Percentiles rank a stretch among this genome's conserved stretches.
Evolutionary conservation across 169 alveolate species (phyloP).

Genomic region (Eimeria tenella): DNA sequence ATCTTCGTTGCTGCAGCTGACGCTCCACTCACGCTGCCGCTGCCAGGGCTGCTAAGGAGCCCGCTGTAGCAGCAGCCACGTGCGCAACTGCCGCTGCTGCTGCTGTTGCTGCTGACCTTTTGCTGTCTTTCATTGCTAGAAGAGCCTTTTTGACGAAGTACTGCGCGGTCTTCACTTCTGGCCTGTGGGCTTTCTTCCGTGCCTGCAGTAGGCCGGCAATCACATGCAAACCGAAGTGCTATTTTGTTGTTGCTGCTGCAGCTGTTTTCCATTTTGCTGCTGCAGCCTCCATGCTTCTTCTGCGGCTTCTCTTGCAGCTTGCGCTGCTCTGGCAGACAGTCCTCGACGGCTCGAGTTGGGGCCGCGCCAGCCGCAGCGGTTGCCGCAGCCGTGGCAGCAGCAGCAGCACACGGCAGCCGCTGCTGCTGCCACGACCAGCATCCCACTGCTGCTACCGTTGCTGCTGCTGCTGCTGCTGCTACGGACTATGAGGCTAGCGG

Average conservation of each 20-base stretch:
- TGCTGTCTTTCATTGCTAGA: slow-evolving; percentile 35
- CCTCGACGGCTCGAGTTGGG: too few species aligned
- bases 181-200: not conserved
- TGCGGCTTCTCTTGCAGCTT: not conserved
- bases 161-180: slow-evolving; percentile 43
- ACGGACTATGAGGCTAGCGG: not conserved
- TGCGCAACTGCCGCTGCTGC: slow-evolving; percentile 28
- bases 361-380: too few species aligned
- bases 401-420: not conserved
- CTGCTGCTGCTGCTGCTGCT: slow-evolving; percentile 54
- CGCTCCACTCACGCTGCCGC: not conserved
- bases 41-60: not conserved
- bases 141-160: slow-evolving; percentile 59
- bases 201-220: not conserved
- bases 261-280: not conserved
- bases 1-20: not conserved
- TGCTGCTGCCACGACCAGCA: not conserved
- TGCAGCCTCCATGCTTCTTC: not conserved
- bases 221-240: not conserved
- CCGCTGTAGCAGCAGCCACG: not conserved
- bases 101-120: slow-evolving; percentile 56
- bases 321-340: not conserved
- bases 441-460: slow-evolving; percentile 10
- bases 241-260: not conserved
- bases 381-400: not conserved